Evolutionary conservation across 192 early-diverging fungal species (phyloP).

Genomic region (Diversispora eburnea): DNA sequence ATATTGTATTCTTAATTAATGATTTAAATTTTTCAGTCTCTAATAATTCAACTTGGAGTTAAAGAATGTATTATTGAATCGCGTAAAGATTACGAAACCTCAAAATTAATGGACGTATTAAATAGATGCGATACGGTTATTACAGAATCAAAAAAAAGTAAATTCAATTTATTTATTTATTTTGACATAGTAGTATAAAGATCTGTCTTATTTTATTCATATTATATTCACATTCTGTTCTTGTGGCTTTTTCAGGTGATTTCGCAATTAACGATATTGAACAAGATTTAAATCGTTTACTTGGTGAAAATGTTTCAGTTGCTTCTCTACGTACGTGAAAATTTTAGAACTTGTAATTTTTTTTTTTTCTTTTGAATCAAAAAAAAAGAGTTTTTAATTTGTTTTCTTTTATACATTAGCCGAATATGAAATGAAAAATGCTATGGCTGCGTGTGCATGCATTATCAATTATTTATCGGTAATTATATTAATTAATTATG

Average conservation of each 20-base stretch:
- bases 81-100: slow-evolving; percentile 61
- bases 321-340: slow-evolving; percentile 59
- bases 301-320: slow-evolving; percentile 64
- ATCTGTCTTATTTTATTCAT: neutral
- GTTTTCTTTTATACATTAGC: slow-evolving; percentile 36
- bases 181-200: neutral
- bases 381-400: neutral
- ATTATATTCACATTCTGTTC: neutral
- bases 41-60: slow-evolving; percentile 88
- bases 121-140: slow-evolving; percentile 74
- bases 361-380: neutral
- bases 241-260: slow-evolving; percentile 38
- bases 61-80: slow-evolving; percentile 82
- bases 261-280: slow-evolving; percentile 76
- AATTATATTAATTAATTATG: neutral
- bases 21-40: slow-evolving; percentile 46
- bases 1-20: neutral
- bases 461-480: slow-evolving; percentile 69
- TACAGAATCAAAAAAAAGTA: slow-evolving; percentile 64
- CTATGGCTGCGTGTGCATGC: slow-evolving; percentile 65
- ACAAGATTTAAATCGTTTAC: slow-evolving; percentile 81
- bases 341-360: neutral
- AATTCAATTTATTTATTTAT: neutral
- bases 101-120: slow-evolving; percentile 66
- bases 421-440: slow-evolving; percentile 68